Evolutionary conservation across 495 filamentous ascomycete genomes (phyloP), one percentile per base, ranked within the genome.

Genomic region (Aspergillus carlsbadensis): DNA sequence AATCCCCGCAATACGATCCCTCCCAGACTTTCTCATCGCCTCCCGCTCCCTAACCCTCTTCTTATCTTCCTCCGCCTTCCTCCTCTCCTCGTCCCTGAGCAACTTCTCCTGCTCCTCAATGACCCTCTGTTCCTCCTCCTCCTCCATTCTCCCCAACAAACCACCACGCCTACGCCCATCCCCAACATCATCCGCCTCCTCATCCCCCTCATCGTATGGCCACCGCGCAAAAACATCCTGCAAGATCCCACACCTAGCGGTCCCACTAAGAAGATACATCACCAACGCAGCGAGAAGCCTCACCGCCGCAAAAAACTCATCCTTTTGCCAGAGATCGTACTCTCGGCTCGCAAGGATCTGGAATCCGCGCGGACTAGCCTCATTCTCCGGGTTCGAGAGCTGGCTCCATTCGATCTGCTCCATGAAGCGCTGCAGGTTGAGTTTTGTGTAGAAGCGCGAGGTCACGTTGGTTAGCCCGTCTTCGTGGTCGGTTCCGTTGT

Each of bases 231-330:
- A 70, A 0, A 57, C 35, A 14, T 60, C 24, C 57, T 70, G 66
- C 10, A 73, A 29, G 3, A 57, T 40, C 2, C 67, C 70, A 42
- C 65, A 67, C 5, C 54, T 42, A 5, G 70, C 65, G 4, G 57
- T 18, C 2, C 69, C 70, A 59, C 69, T 66, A 47, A 71, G 60
- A 34, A 73, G 48, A 50, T 73, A 73, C 39, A 66, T 18, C 0
- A 54, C 39, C 42, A 73, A 42, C 0, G 58, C 69, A 3, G 53
- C 53, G 4, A 73, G 42, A 14, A 63, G 34, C 3, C 59, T 53
- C 8, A 65, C 33, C 0, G 60, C 67, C 1, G 17, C 59, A 0
- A 4, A 17, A 36, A 70, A 71, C 35, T 66, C 69, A 4, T 41
- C 33, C 22, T 53, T 43, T 0, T 37, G 17, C 70, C 69, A 73